Evolutionary conservation across 2,329 filamentous ascomycete genomes (phyloP).

Genomic region (Fusarium veterinarium): DNA sequence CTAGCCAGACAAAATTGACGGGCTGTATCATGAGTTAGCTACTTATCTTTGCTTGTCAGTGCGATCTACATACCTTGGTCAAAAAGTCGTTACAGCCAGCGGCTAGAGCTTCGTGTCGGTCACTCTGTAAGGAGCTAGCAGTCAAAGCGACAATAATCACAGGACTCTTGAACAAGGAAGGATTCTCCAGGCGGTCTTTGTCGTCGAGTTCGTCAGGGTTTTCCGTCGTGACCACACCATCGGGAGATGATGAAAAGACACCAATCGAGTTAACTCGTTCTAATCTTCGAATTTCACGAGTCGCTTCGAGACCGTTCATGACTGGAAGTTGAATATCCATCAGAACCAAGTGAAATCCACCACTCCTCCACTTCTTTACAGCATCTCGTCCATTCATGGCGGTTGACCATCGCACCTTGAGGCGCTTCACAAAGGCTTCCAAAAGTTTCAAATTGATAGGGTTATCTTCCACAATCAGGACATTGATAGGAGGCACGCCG

Average conservation of each 20-base stretch:
- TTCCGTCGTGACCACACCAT: conserved; percentile 59
- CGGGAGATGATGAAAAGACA: conserved; percentile 80
- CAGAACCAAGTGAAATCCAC: conserved; percentile 93
- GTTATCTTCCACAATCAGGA: conserved; percentile 98
- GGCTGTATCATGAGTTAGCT: conserved; percentile 66
- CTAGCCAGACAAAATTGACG: conserved; percentile 96
- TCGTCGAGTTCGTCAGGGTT: conserved; percentile 63
- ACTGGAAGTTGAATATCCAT: conserved; percentile 99
- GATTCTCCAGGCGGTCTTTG: conserved; percentile 76
- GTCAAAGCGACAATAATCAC: conserved; percentile 98
- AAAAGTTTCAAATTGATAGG: conserved; percentile 95
- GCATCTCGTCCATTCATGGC: conserved; percentile 95
- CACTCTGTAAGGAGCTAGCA: conserved; percentile 92
- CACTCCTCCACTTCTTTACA: conserved; percentile 90
- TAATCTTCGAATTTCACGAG: conserved; percentile 89
- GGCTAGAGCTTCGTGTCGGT: conserved; percentile 92
- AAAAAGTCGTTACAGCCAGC: conserved; percentile 98
- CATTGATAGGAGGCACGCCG: conserved; percentile 93
- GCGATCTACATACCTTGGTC: conserved; percentile 77
- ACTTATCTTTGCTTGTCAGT: neutral
- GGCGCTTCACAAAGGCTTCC: conserved; percentile 93
- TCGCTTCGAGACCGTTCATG: conserved; percentile 95
- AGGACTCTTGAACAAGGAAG: conserved; percentile 87
- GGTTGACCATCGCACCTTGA: conserved; percentile 97
- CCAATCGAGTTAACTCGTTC: conserved; percentile 94